Evolutionary conservation across 176 grass and related monocot species (phyloP).

Genomic region (Secale cereale): DNA sequence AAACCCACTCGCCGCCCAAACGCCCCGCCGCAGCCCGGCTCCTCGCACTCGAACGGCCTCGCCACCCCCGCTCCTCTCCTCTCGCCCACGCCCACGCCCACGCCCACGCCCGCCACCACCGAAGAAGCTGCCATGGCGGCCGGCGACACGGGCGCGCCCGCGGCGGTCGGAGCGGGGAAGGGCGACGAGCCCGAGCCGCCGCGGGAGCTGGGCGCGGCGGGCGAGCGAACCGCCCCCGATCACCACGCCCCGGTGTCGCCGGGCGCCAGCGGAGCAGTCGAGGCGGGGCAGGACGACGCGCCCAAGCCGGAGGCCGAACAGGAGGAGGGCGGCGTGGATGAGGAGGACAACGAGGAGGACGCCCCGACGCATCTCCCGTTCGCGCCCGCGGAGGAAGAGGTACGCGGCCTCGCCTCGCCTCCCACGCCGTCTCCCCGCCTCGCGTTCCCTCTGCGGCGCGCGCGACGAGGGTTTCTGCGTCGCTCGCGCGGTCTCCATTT

Average conservation of each 20-base stretch:
- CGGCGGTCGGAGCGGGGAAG: background rate
- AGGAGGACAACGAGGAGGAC: conserved; percentile 17
- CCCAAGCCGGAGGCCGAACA: background rate
- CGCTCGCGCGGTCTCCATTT: background rate
- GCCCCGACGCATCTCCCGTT: conserved; percentile 77
- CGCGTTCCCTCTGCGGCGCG: background rate
- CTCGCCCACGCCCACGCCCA: background rate
- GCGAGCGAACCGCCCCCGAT: background rate
- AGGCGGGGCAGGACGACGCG: conserved; percentile 18
- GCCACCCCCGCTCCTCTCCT: background rate
- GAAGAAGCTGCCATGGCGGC: background rate
- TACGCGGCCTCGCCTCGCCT: background rate
- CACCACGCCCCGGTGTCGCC: background rate
- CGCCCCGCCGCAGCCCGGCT: background rate
- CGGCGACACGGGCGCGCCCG: background rate
- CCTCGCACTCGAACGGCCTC: background rate
- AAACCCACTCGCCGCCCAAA: background rate
- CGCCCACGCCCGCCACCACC: background rate
- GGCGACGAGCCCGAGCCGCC: background rate
- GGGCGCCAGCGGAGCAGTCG: background rate
- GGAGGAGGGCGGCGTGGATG: background rate
- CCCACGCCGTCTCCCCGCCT: background rate
- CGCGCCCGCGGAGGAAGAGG: conserved; percentile 75
- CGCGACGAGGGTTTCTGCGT: background rate
- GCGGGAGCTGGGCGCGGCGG: background rate